Evolutionary conservation across 2,329 filamentous ascomycete species (phyloP), one percentile per base, ranked within the genome.

Genomic region (Plectosphaerella cucumerina): DNA sequence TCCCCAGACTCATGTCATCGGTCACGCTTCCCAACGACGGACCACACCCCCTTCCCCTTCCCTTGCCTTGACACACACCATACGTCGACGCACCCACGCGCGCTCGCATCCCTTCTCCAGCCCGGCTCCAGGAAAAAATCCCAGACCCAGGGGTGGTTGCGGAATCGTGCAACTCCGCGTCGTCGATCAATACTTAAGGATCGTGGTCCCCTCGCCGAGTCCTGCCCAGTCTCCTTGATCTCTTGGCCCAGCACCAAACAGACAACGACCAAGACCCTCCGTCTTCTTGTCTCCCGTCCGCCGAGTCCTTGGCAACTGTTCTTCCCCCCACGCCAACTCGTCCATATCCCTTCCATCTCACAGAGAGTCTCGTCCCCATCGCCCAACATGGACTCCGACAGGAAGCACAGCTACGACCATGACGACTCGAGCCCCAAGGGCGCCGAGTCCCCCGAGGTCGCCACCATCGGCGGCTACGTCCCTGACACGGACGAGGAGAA

Each of bases 401-500:
- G 18, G 44, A 50, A 50, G 44, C 35, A 48, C 18, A 49, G 20
- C 9, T 50, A 35, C 23, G 48, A 53, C 34, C 39, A 50, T n/a
- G 50, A 53, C 1, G 44, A 45, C 1, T 1, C 35, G 0, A 42
- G 18, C 10, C 39, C 22, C 14, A 9, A 22, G 45, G 37, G 39
- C 18, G 39, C 45, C 9, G 15, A 51, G 37, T 49, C 50, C 17
- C 37, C 50, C 12, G 51, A 53, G 31, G 21, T 26, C 2, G 44
- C 48, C 39, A 42, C 39, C 39, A 42, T 58, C 14, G 60, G 59
- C 2, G 54, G 53, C n/a, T 65, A 66, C 31, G 57, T 61, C 3
- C 56, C 62, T 34, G 59, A 57, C n/a, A 57, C 59, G 4, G 60
- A 64, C 15, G 65, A 66, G 47, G 67, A 69, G 54, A 63, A 60